phyloP scores from a whole-genome alignment of 768 basidiomycete genomes.

The Agaricus sinodeliciosus region DNA sequence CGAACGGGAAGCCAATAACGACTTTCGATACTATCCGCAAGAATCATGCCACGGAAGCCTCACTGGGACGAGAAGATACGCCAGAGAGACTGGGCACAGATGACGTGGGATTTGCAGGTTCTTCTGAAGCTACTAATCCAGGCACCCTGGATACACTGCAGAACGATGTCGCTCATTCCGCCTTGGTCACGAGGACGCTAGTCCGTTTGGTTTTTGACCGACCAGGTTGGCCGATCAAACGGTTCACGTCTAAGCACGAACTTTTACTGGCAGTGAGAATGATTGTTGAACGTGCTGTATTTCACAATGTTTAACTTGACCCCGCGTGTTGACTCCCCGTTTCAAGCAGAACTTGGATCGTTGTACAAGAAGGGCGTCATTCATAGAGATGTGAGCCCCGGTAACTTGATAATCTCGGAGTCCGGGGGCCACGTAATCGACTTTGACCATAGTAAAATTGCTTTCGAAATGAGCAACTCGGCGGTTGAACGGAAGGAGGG shows the following conservation, averaged over 20 bases:
- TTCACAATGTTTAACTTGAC: background rate
- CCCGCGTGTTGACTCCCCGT: background rate
- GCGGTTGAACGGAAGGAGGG: too few relatives aligned
- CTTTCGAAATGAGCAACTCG: too few relatives aligned
- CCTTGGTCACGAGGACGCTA: background rate
- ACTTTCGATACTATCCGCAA: background rate
- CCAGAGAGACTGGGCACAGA: too few relatives aligned
- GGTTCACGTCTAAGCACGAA: background rate
- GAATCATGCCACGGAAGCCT: too few relatives aligned
- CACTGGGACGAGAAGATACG: too few relatives aligned
- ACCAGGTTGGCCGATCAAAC: background rate
- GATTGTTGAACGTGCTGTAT: background rate
- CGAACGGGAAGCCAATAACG: background rate
- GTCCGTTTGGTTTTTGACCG: background rate
- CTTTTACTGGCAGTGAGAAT: background rate
- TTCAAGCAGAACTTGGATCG: background rate
- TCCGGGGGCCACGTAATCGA: background rate
- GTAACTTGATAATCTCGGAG: background rate
- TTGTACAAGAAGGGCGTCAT: background rate
- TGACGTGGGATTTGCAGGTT: too few relatives aligned
- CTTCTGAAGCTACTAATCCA: too few relatives aligned
- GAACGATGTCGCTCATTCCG: background rate
- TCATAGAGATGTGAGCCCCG: background rate
- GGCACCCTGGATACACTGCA: background rate
- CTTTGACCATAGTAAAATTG: slow-evolving; percentile 1